Conservation (phyloP, 2,329 filamentous ascomycete genomes). For the Claviceps digitariae region DNA sequence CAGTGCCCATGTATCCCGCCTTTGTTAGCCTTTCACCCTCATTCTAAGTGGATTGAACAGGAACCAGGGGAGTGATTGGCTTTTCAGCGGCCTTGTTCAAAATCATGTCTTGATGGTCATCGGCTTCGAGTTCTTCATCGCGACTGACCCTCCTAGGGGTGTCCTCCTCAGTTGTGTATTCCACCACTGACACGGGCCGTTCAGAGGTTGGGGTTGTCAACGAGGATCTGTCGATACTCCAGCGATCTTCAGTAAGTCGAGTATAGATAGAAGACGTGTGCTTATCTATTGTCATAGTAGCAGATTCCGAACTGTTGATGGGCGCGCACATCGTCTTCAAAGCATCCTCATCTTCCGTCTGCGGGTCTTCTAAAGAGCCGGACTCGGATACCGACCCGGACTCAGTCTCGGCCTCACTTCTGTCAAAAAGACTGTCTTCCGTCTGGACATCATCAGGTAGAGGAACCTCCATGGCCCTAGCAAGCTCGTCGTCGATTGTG, state of each 20-base stretch:
- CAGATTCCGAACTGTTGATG: constrained; percentile 16
- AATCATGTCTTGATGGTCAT: background rate
- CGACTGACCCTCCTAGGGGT: constrained; percentile 16
- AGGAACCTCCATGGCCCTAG: background rate
- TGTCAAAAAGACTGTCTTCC: background rate
- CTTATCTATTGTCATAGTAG: constrained; percentile 16
- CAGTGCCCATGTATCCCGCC: background rate
- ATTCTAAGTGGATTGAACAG: background rate
- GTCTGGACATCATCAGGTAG: constrained; percentile 1
- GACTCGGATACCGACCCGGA: background rate
- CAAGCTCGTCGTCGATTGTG: background rate
- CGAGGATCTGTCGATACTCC: constrained; percentile 24
- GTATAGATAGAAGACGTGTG: constrained; percentile 26
- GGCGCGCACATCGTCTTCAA: background rate
- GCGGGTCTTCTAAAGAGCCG: background rate
- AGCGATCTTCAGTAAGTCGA: constrained; percentile 23
- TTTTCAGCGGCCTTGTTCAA: background rate
- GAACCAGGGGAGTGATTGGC: background rate
- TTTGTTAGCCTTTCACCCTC: background rate
- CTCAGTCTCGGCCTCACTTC: background rate
- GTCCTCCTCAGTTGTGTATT: constrained; percentile 18
- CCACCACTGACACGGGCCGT: constrained; percentile 19
- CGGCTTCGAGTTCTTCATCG: constrained; percentile 8
- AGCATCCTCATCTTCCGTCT: constrained; percentile 1
- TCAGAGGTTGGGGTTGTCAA: constrained; percentile 26